Base-by-base conservation (phyloP, 306 rosid genomes). In the Gastrolobium bilobum region DNA sequence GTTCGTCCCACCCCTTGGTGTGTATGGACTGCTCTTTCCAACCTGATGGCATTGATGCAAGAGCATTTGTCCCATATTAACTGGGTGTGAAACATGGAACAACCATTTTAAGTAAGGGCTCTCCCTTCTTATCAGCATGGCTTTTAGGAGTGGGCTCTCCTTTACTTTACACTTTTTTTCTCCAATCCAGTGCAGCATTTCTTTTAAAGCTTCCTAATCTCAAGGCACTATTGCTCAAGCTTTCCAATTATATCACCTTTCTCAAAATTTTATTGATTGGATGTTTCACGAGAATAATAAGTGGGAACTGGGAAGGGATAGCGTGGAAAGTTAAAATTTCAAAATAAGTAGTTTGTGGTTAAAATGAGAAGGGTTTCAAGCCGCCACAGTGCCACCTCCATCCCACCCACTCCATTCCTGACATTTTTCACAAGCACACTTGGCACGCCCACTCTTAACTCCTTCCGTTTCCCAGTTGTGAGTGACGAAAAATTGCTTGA, bases 61-160 rank as follows among this genome's bases (percentile, higher is more conserved):
- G 60, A 7, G 7, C 34, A 6, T 7, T 1, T 2, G 34, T 54
- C 31, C 34, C 4, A 54, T 7, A 54, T 54, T 54, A 54, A 54
- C 34, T 26, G 34, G 60, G 60, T 20, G 26, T 20, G 26, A 20
- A 20, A 20, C 26, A 20, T 20, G 26, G 26, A 20, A 20, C 26
- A 20, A 20, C 26, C 26, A 20, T 20, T 20, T 20, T 20, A 20
- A 59, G 42, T 33, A 34, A 42, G 11, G 42, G 40, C 65, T 31
- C 65, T 59, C 65, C 65, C 42, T 20, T 59, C 42, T 31, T 59
- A 59, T 59, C 8, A 34, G 42, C 65, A 33, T 59, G 65, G 65
- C 42, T 59, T 26, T 34, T 59, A 33, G 65, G 65, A 59, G 65
- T 59, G 42, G 65, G 65, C 34, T 33, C 14, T 33, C 65, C 40